Percentiles rank a stretch among this genome's conserved stretches.
These are phyloP conservation scores for Hymenoscyphus fraxineus DNA, from an alignment of 2,329 filamentous ascomycete genomes.

Conservation along the genomic window DNA sequence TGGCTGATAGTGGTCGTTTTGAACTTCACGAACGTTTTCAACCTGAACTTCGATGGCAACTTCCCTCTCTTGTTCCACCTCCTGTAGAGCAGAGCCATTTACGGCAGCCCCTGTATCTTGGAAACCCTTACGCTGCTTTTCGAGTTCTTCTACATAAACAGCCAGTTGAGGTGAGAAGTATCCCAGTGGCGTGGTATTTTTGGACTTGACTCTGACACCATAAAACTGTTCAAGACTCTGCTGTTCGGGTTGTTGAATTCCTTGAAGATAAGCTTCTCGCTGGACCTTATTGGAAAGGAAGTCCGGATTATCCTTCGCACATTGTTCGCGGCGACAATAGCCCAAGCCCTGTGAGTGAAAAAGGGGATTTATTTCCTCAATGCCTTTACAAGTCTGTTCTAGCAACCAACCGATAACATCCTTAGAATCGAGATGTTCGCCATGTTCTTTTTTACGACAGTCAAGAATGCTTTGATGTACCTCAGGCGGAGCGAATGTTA, in stretches of 20 bases:
- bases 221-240: conserved; percentile 59
- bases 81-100: conserved; percentile 51
- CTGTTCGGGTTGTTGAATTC: conserved; percentile 50
- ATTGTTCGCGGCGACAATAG: conserved; percentile 55
- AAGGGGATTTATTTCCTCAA: too few relatives aligned
- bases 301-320: conserved; percentile 40
- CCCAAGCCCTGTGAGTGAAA: conserved; percentile 60
- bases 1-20: conserved; percentile 39
- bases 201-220: conserved; percentile 34
- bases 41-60: conserved; percentile 45
- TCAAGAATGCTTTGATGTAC: conserved; percentile 51
- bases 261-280: conserved; percentile 40
- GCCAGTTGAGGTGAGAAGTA: too few relatives aligned
- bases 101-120: conserved; percentile 44
- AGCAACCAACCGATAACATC: conserved; percentile 60
- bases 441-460: conserved; percentile 33
- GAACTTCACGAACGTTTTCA: conserved; percentile 43
- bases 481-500: conserved; percentile 32
- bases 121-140: conserved; percentile 34
- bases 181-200: too few relatives aligned
- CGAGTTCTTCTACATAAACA: conserved; percentile 36
- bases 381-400: conserved; percentile 56
- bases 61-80: conserved; percentile 48
- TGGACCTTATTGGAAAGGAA: too few relatives aligned
- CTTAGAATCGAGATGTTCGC: conserved; percentile 27